Evolutionary conservation across 495 filamentous ascomycete species (phyloP), one percentile per base, ranked within the genome.

Genomic region (Xylaria acuta): DNA sequence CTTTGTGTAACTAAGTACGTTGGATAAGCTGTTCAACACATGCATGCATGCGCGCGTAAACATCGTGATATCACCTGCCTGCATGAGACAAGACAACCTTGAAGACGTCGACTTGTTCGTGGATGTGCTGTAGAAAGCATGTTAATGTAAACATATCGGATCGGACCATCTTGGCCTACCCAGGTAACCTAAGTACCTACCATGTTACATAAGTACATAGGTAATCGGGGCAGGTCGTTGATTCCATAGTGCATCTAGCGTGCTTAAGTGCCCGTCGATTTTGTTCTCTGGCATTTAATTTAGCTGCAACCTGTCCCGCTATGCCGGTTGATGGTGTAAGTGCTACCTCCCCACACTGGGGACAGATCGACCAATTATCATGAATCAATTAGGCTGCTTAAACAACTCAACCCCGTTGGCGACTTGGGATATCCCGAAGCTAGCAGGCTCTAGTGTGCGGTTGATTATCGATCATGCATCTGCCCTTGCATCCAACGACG

Each of bases 11-110:
- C 3, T 59, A 36, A 7, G 12, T 58, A 51, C 47, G 5, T 3
- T 20, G 43, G 38, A 27, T 30, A 64, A 64, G 36, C 22, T 64
- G 16, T 30, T 7, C 60, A 30, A 43, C 38, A n/a, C n/a, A n/a
- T n/a, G n/a, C n/a, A 63, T 30, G 11, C 47, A 27, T 53, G 30
- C 25, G 45, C 64, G 27, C 16, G 41, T 67, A 38, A 18, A 36
- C 11, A 67, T 25, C 2, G 8, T 34, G 45, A n/a, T 30, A 34
- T 38, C 64, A 34, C 64, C 64, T 53, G 45, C 64, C 64, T 65
- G 62, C 62, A 64, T 64, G 40, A 64, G 62, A 32, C 63, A 36
- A 65, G 63, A n/a, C n/a, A n/a, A n/a, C n/a, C n/a, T n/a, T n/a
- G n/a, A n/a, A n/a, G n/a, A 27, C 45, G 5, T 53, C 18, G 32